Base-by-base conservation (phyloP, 2,329 filamentous ascomycete genomes). In the Rugonectria rugulosa region DNA sequence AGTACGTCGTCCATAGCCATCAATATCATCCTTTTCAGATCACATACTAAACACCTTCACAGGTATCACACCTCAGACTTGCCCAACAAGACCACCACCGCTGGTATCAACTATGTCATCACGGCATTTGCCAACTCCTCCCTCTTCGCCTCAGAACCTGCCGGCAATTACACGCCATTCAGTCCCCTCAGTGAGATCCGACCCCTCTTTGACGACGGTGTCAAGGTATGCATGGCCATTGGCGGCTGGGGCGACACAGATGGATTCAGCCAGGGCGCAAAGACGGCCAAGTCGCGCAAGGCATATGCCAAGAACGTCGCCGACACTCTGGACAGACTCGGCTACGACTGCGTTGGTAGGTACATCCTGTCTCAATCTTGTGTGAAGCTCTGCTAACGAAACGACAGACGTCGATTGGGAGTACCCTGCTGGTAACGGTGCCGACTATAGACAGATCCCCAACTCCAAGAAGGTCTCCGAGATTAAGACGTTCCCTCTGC, bases 381-480 rank as follows among this genome's bases (percentile, higher is more conserved):
- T 7, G 14, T 31, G 14, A 8, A 17, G 3, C 12, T 45, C 7
- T 24, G 26, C n/a, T 7, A 15, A 41, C 21, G 6, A 31, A 5
- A 8, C 7, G 29, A 19, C 11, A 71, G 88, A 91, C 58, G 79
- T 91, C 36, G 88, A 91, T 66, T 90, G 88, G 87, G 88, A 84
- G 57, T 85, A 79, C 44, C 73, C 75, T 1, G 81, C 80, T 14
- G 88, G 88, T 31, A 90, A 90, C 61, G 88, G 87, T 26, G 79
- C 85, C 24, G 87, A 91, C 72, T 91, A 90, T 76, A 88, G 84
- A 64, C 64, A 77, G 42, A 74, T 80, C 5, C 81, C 86, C 24
- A 90, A 90, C 69, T 73, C 74, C 0, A 69, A 79, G 38, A 88
- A 87, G 66, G 73, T 71, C 2, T 78, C 79, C 68, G 86, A 91